Evolutionary conservation across 1,284 basidiomycete species (phyloP), one percentile per base, ranked within the genome.

Genomic region (Farysia itapuensis): DNA sequence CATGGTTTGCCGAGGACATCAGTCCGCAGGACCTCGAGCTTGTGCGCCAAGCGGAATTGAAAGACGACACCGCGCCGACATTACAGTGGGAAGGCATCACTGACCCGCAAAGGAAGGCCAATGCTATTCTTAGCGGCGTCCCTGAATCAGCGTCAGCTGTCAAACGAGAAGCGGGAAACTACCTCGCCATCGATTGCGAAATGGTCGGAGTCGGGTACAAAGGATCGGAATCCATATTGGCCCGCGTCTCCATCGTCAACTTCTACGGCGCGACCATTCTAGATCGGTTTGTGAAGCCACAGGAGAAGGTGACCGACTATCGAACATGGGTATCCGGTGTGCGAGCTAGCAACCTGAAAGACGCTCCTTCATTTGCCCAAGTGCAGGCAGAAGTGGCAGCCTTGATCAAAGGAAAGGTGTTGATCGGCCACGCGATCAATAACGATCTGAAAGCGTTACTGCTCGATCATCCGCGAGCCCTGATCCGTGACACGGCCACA

Each of bases 151-250:
- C 54, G 4, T 39, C 47, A 9, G 34, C 49, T 9, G 50, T 51
- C 22, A 64, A 66, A 43, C 59, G 50, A 40, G 53, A 70, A 49
- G 83, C 85, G 1, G 89, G 88, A 36, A 86, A 84, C 74, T 91
- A 87, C 59, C 78, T 94, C 22, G 86, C 90, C 0, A 80, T 97
- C 32, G 93, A 97, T 77, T 96, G 93, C 68, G 93, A 98, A 79
- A 97, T 98, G 93, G 94, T 98, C 4, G 93, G 93, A 1, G 84
- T 97, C 5, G 92, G 93, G 0, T 82, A 85, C 8, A 82, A 87
- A 23, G 92, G 90, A 9, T 59, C 82, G 2, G 84, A 95, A 73
- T 91, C 88, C 0, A 86, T 86, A 0, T 81, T 97, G 2, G 94
- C 94, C 1, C 86, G 93, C 32, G 90, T 96, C 43, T 90, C 88